Base-by-base conservation (phyloP, 2,329 filamentous ascomycete genomes). In the Botrytis sinoallii region DNA sequence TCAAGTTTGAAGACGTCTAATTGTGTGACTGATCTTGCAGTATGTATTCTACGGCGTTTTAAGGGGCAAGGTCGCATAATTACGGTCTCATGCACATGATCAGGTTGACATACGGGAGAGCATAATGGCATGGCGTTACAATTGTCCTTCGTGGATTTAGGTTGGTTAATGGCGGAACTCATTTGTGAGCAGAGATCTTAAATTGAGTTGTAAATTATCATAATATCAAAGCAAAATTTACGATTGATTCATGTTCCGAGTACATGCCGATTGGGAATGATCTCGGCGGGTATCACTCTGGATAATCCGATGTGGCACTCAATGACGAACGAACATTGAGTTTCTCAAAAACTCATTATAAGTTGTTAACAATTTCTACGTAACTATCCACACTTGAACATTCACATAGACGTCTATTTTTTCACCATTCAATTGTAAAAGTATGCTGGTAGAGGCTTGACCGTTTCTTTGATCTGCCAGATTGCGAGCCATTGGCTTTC, bases 1-100 rank as follows among this genome's bases (percentile, higher is more conserved):
- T 91, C 73, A 90, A 94, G 82, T 94, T 96, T 88, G 93, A 95
- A 82, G 93, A 94, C 82, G 92, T 95, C 38, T 71, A 38, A 59
- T 38, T n/a, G 38, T 35, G 44, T 61, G 40, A 32, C 57, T 52
- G 18, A 3, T 18, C 32, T 52, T 70, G 61, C 59, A 32, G 32
- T 40, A 57, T 69, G 71, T 57, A 73, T 73, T 73, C 22, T 46
- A 71, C 38, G 72, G 72, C 66, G 72, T 73, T 70, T 52, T 16
- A 4, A 25, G 29, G 46, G 52, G 42, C 5, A 38, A 52, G 70
- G 46, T 69, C 61, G 64, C 64, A 69, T 69, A 29, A 69, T 69
- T 18, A 25, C 57, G 71, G 52, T 68, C 63, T 68, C 46, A 22
- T 69, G 60, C 55, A 38, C 42, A 69, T 42, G 38, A 60, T 25